These are phyloP conservation scores for Zygosaccharomyces pseudobailii DNA, from an alignment of 1,139 yeast genomes.

Conservation along the genomic window DNA sequence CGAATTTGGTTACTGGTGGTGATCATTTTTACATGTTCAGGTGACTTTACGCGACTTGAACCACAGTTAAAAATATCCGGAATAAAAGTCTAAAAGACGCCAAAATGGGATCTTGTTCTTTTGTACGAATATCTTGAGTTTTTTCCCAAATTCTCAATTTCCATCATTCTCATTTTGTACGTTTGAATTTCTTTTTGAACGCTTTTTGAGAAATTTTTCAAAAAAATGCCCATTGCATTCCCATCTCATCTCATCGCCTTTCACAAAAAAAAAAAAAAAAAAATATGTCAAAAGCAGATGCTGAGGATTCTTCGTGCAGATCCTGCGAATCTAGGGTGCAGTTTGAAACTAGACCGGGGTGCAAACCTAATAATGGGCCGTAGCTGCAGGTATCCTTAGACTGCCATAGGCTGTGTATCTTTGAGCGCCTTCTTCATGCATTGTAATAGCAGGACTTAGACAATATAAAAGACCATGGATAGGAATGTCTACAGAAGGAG, in stretches of 20 bases:
- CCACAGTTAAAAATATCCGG: too few relatives aligned
- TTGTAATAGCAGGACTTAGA: neutral
- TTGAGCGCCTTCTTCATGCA: neutral
- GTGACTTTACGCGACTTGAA: too few relatives aligned
- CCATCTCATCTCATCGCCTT: neutral
- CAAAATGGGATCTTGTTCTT: too few relatives aligned
- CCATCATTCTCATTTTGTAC: neutral
- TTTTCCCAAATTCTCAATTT: too few relatives aligned
- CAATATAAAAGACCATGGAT: neutral
- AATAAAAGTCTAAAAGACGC: too few relatives aligned
- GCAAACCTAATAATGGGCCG: neutral
- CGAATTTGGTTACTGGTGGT: neutral
- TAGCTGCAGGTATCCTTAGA: neutral
- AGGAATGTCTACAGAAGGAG: neutral
- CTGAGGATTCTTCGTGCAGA: neutral
- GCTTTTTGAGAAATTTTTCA: neutral
- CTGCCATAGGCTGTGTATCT: neutral
- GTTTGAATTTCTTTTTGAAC: neutral
- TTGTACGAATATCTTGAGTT: too few relatives aligned
- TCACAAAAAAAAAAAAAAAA: neutral
- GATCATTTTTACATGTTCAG: neutral
- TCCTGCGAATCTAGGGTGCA: neutral
- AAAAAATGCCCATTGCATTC: neutral
- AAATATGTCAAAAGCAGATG: neutral
- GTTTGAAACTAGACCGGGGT: neutral